Evolutionary conservation across 768 basidiomycete genomes (phyloP).

Genomic region (Lentinula guzmanii): DNA sequence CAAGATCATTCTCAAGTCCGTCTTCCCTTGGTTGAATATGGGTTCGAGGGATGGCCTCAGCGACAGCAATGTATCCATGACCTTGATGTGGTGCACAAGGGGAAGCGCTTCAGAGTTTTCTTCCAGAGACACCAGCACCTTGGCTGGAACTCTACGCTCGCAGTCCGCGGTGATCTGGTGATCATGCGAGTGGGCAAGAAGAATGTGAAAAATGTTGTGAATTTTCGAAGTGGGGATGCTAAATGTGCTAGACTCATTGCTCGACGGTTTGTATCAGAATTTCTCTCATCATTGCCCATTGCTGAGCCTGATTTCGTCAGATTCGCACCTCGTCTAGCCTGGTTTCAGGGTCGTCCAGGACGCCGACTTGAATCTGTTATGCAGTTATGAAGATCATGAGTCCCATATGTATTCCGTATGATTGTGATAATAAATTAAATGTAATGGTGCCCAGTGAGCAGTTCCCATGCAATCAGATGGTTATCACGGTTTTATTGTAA

Average conservation of each 20-base stretch:
- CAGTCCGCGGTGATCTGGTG: neutral
- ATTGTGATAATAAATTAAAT: neutral
- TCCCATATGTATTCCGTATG: neutral
- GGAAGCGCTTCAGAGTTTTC: neutral
- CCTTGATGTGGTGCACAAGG: neutral
- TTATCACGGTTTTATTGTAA: no score
- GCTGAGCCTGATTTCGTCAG: neutral
- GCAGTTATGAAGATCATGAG: neutral
- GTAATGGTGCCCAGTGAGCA: no score
- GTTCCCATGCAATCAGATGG: no score
- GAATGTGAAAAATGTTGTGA: neutral
- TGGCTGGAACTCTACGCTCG: neutral
- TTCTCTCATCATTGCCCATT: neutral
- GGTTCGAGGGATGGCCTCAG: neutral
- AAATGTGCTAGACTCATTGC: neutral
- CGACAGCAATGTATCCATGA: neutral
- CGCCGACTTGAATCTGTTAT: neutral
- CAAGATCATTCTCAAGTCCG: neutral
- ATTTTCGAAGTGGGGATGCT: neutral
- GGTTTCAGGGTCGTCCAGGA: neutral
- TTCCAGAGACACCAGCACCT: neutral
- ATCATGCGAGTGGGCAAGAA: neutral
- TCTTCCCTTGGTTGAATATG: neutral
- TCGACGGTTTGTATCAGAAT: neutral
- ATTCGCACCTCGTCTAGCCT: neutral